Base-by-base conservation (phyloP, 192 early-diverging fungal species). In the Coemansia sp. region DNA sequence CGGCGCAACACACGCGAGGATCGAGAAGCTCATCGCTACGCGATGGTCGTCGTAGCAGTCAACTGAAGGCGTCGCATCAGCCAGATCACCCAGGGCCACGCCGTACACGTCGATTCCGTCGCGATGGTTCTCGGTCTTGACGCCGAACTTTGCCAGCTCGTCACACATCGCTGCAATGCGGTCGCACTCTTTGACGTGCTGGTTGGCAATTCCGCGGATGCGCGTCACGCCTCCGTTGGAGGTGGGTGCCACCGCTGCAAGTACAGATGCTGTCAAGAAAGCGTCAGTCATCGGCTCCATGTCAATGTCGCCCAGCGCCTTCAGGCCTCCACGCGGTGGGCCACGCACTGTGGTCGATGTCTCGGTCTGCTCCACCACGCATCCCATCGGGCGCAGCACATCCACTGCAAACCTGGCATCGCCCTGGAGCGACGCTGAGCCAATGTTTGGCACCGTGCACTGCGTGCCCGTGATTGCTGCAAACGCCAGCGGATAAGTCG, bases 201-300 rank as follows among this genome's bases (percentile, higher is more conserved):
- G 97, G 73, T 98, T 98, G 38, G 96, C 93, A 62, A 99, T 96
- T 59, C 97, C 97, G 44, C 86, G 89, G 70, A 99, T 99, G 50
- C 88, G 84, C 50, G 97, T 96, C 3, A 88, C 82, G 41, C 86
- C 84, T 39, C 87, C 87, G 16, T 67, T 66, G 16, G 72, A 83
- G 0, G 32, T 32, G 0, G 84, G 67, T 0, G 97, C 94, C 8
- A 94, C 93, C 7, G 96, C 95, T 11, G 96, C 95, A 14, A 99
- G 84, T 38, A 92, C 95, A 1, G 92, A 87, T 0, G 96, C 95
- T 0, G 97, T 99, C 69, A 99, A 84, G 85, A 99, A 99, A 11
- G 97, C 97, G 70, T 99, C 97, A 0, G 97, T 99, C 96, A 99
- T 97, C 16, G 92, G 91, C 82, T 97, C 95, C 97, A 99, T 99